phyloP scores from a whole-genome alignment of 768 basidiomycete species.

The Pleurotus sapidus region DNA sequence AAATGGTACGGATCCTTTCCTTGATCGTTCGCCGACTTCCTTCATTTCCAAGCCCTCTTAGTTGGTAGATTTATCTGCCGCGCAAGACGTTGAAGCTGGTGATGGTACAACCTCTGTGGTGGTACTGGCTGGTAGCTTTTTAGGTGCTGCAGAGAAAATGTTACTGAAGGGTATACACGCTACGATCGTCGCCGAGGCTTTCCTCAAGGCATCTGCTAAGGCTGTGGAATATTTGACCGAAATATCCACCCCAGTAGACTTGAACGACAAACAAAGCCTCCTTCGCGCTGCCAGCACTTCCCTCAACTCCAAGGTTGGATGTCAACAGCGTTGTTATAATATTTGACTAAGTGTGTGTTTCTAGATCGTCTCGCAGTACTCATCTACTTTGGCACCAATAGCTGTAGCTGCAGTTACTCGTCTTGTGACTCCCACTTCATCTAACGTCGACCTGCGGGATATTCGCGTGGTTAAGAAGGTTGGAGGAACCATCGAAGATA shows the following conservation, averaged over 20 bases:
- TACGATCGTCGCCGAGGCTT: constrained; percentile 94
- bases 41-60: constrained; percentile 28
- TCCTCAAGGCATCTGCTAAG: constrained; percentile 88
- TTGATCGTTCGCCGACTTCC: neutral
- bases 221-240: constrained; percentile 93
- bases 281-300: constrained; percentile 93
- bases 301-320: constrained; percentile 86
- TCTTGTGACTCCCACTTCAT: constrained; percentile 82
- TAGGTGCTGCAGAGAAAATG: constrained; percentile 96
- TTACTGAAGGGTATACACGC: constrained; percentile 96
- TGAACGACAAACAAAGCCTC: constrained; percentile 81
- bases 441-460: constrained; percentile 95
- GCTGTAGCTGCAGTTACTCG: constrained; percentile 96
- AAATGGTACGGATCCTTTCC: constrained; percentile 63
- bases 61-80: constrained; percentile 96
- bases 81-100: constrained; percentile 97
- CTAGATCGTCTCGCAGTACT: constrained; percentile 99
- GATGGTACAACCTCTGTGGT: constrained; percentile 99
- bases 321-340: too few relatives aligned
- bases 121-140: constrained; percentile 88
- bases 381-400: constrained; percentile 96
- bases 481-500: constrained; percentile 98
- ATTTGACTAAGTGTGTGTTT: neutral
- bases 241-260: constrained; percentile 88
- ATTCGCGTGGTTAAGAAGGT: constrained; percentile 97